A percentile compares a stretch with the other conserved stretches of the same genome.
Evolutionary conservation across 2,329 filamentous ascomycete species (phyloP).

Genomic region (Amphichorda felina): DNA sequence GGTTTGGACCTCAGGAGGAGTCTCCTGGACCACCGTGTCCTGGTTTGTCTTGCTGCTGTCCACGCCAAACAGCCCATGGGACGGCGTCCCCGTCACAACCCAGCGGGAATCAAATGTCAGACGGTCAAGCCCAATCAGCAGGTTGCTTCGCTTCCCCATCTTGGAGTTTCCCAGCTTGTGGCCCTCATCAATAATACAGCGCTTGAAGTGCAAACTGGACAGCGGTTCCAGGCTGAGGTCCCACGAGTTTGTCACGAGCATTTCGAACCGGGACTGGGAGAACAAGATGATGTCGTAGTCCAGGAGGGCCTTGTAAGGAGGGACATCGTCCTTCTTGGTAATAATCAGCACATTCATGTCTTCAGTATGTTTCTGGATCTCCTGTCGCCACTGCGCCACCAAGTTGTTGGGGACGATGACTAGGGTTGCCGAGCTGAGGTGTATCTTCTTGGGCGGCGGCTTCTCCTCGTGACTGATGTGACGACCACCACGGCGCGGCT

Average conservation of each 20-base stretch:
- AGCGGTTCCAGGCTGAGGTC: conserved; percentile 44
- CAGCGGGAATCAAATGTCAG: conserved; percentile 63
- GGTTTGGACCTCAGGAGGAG: too few species aligned
- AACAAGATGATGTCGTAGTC: conserved; percentile 69
- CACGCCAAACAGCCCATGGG: conserved; percentile 65
- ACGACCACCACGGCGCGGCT: conserved; percentile 15
- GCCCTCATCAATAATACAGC: conserved; percentile 86
- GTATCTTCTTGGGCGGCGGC: conserved; percentile 35
- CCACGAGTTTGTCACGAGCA: conserved; percentile 26
- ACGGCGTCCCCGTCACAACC: conserved; percentile 86
- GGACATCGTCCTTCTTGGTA: conserved; percentile 41
- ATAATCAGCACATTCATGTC: conserved; percentile 55
- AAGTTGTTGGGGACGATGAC: conserved; percentile 77
- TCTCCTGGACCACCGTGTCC: too few species aligned
- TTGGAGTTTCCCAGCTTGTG: conserved; percentile 66
- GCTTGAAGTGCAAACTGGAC: conserved; percentile 66
- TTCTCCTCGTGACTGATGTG: conserved; percentile 3
- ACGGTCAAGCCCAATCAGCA: conserved; percentile 37
- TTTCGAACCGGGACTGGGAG: conserved; percentile 61
- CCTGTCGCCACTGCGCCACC: conserved; percentile 70
- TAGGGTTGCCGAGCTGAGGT: conserved; percentile 57
- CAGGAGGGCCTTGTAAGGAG: conserved; percentile 43
- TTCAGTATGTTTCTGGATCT: conserved; percentile 67
- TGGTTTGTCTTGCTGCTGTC: not conserved
- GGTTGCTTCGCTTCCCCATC: conserved; percentile 39